Conservation (phyloP, 1,284 basidiomycete genomes). For the Sphagnurus paluster region DNA sequence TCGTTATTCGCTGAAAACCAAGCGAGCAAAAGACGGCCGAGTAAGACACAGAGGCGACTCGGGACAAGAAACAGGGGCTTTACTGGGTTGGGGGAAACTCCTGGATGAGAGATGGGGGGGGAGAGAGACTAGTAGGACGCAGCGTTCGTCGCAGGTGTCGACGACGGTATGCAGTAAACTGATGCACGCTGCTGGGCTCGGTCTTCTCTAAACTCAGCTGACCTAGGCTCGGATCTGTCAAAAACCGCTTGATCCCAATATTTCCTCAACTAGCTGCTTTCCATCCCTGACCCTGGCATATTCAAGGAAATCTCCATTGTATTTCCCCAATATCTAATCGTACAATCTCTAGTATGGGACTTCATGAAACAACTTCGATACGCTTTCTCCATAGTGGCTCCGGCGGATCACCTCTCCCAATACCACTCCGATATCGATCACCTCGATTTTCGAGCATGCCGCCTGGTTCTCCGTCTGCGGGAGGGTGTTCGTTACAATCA, state of each 20-base stretch:
- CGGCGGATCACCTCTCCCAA: slow-evolving; percentile 96
- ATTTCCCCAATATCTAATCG: slow-evolving; percentile 1
- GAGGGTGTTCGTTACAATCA: slow-evolving; percentile 98
- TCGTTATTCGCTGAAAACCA: slow-evolving; percentile 20
- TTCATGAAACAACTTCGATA: slow-evolving; percentile 82
- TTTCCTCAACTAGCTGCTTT: slow-evolving; percentile 11
- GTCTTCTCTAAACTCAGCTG: slow-evolving; percentile 21
- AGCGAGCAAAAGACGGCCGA: slow-evolving; percentile 21
- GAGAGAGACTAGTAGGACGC: neutral
- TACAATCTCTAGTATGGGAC: slow-evolving; percentile 64
- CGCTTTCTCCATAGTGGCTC: slow-evolving; percentile 84
- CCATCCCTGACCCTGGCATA: slow-evolving; percentile 19
- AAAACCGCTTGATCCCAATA: slow-evolving; percentile 17
- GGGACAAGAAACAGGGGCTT: slow-evolving; percentile 14
- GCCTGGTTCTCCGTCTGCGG: slow-evolving; percentile 84
- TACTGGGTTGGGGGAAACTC: slow-evolving; percentile 2
- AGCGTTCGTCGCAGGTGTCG: slow-evolving; percentile 26
- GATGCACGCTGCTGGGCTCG: slow-evolving; percentile 18
- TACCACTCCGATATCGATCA: slow-evolving; percentile 94
- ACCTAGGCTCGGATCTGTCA: slow-evolving; percentile 27
- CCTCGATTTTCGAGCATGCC: slow-evolving; percentile 86
- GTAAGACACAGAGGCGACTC: slow-evolving; percentile 21
- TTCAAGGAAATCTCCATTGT: slow-evolving; percentile 11
- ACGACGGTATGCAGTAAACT: slow-evolving; percentile 20
- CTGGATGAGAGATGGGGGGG: slow-evolving; percentile 18